Evolutionary conservation across 2,329 filamentous ascomycete species (phyloP).

Genomic region (Trichoderma semiorbis): DNA sequence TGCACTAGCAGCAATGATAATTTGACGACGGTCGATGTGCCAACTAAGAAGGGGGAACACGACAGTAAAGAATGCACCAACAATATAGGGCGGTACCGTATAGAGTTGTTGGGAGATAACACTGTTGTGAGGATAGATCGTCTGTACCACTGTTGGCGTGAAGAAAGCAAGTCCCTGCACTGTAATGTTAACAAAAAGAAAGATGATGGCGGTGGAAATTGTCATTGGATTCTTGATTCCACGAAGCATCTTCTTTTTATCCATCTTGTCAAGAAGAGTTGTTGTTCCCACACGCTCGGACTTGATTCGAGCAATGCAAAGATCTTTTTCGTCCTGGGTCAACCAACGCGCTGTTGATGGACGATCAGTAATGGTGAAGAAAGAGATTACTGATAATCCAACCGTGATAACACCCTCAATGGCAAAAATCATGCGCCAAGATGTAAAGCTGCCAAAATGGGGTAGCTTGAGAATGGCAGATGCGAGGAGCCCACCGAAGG

Average conservation of each 20-base stretch:
- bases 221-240: conserved; percentile 64
- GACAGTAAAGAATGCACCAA: conserved; percentile 65
- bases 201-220: conserved; percentile 53
- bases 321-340: neutral
- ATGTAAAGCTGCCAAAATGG: conserved; percentile 52
- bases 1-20: conserved; percentile 58
- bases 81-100: conserved; percentile 67
- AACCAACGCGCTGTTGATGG: conserved; percentile 64
- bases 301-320: neutral
- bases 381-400: conserved; percentile 55
- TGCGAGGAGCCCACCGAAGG: conserved; percentile 66
- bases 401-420: conserved; percentile 62
- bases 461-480: conserved; percentile 62
- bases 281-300: neutral
- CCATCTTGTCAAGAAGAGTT: neutral
- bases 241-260: conserved; percentile 54
- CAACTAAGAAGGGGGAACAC: conserved; percentile 59
- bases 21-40: conserved; percentile 55
- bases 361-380: conserved; percentile 64
- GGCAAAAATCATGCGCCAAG: conserved; percentile 68
- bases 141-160: conserved; percentile 63
- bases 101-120: conserved; percentile 65
- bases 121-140: conserved; percentile 57
- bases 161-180: conserved; percentile 61
- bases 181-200: conserved; percentile 43